Percentiles rank a stretch among this genome's conserved stretches.
Conservation (phyloP, 2,329 filamentous ascomycete genomes). For the Raffaelea ambrosiae region DNA sequence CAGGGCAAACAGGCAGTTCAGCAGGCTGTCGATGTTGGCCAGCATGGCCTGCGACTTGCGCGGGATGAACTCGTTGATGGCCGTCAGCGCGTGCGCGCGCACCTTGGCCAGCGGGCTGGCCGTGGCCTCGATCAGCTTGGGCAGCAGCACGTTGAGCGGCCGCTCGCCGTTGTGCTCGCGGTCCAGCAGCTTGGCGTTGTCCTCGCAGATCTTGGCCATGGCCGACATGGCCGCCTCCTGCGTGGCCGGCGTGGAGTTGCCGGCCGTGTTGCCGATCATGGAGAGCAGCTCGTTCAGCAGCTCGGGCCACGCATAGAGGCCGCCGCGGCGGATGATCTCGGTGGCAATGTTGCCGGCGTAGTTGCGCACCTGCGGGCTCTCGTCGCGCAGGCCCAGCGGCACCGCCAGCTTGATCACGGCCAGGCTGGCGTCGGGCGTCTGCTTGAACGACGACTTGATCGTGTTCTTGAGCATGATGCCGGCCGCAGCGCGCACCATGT, state of each 20-base stretch:
- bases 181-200: conserved; percentile 80
- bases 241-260: conserved; percentile 58
- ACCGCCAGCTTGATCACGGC: conserved; percentile 72
- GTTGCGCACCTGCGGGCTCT: conserved; percentile 72
- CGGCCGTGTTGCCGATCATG: conserved; percentile 64
- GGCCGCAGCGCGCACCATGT: conserved; percentile 74
- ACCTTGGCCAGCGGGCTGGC: conserved; percentile 69
- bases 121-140: conserved; percentile 83
- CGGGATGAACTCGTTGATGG: conserved; percentile 87
- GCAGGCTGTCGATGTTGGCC: conserved; percentile 68
- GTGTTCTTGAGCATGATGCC: conserved; percentile 96
- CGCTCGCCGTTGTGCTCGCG: conserved; percentile 82
- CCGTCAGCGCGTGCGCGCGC: conserved; percentile 67
- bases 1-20: conserved; percentile 75
- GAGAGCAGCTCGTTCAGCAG: conserved; percentile 74
- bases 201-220: conserved; percentile 91
- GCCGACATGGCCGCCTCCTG: conserved; percentile 94
- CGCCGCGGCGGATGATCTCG: conserved; percentile 76
- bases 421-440: conserved; percentile 65
- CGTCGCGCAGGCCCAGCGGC: conserved; percentile 72
- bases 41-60: conserved; percentile 76
- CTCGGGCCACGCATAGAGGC: conserved; percentile 85
- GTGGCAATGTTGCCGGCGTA: conserved; percentile 92
- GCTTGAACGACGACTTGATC: conserved; percentile 65
- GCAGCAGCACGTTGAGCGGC: conserved; percentile 80